Evolutionary conservation across 139 green algal genomes (phyloP).

Genomic region (Volvox africanus): DNA sequence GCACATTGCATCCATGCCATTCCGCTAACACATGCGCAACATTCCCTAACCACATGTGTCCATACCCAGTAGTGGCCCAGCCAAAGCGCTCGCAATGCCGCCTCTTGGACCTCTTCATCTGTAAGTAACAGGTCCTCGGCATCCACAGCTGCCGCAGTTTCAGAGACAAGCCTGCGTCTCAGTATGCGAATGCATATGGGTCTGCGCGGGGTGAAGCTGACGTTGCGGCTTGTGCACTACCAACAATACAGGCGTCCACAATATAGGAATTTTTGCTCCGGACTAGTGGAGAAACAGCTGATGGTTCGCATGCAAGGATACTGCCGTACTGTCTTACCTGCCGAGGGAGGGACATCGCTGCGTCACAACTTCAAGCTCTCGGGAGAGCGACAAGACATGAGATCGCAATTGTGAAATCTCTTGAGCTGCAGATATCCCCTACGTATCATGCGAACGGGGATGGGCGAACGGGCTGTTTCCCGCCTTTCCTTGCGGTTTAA

Average conservation of each 20-base stretch:
- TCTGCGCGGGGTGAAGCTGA: too few species aligned
- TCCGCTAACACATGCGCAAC: too few species aligned
- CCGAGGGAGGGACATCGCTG: slow-evolving; percentile 1
- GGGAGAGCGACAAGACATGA: not conserved
- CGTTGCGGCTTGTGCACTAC: too few species aligned
- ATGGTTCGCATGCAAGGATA: too few species aligned
- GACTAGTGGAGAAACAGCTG: too few species aligned
- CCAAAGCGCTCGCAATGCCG: slow-evolving; percentile 1
- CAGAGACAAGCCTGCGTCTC: not conserved
- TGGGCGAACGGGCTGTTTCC: not conserved
- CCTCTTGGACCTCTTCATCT: slow-evolving; percentile 16
- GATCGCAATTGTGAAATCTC: not conserved
- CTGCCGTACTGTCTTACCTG: not conserved
- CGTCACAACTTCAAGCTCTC: not conserved
- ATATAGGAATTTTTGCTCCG: too few species aligned
- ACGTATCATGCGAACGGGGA: not conserved
- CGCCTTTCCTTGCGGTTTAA: not conserved
- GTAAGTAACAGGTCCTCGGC: slow-evolving; percentile 29
- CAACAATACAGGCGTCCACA: too few species aligned
- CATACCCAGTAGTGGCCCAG: slow-evolving; percentile 33
- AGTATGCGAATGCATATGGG: too few species aligned
- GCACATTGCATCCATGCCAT: not conserved
- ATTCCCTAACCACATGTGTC: too few species aligned
- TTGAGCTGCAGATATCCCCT: not conserved
- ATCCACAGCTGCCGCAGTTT: not conserved